A percentile compares a stretch with the other conserved stretches of the same genome.
phyloP scores from a whole-genome alignment of 164 flowering plant species.

The Pachysandra terminalis region DNA sequence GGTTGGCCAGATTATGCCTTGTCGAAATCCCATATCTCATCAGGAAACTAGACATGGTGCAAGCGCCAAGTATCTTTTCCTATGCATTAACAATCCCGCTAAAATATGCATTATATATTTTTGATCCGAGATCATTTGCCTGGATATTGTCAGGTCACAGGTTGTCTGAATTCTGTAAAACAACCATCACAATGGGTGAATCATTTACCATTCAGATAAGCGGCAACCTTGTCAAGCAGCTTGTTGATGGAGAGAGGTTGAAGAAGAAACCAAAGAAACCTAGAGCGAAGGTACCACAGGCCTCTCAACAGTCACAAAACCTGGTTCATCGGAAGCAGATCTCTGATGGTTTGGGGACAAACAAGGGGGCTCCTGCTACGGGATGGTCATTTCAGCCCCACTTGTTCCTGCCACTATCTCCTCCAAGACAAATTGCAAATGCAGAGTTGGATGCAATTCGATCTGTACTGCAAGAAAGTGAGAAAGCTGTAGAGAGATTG shows the following conservation, averaged over 20 bases:
- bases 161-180: neutral
- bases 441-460: slow-evolving; percentile 61
- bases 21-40: too few species aligned
- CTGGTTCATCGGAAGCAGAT: slow-evolving; percentile 29
- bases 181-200: slow-evolving; percentile 41
- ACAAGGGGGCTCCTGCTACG: slow-evolving; percentile 24
- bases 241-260: slow-evolving; percentile 37
- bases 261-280: slow-evolving; percentile 62
- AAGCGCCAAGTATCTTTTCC: too few species aligned
- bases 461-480: slow-evolving; percentile 38
- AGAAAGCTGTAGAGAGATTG: slow-evolving; percentile 32
- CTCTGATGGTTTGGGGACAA: slow-evolving; percentile 28
- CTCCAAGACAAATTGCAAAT: slow-evolving; percentile 29
- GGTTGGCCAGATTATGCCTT: too few species aligned
- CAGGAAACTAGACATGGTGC: too few species aligned
- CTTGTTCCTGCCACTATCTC: slow-evolving; percentile 47
- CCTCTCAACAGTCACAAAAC: slow-evolving; percentile 24
- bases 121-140: neutral
- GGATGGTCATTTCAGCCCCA: slow-evolving; percentile 77
- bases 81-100: too few species aligned
- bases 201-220: slow-evolving; percentile 62
- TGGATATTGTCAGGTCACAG: slow-evolving; percentile 9
- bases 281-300: slow-evolving; percentile 37
- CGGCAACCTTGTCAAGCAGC: slow-evolving; percentile 48
- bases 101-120: too few species aligned